A percentile compares a stretch with the other conserved stretches of the same genome.
phyloP scores from a whole-genome alignment of 2,329 filamentous ascomycete species.

The Hypoxylon sp. region DNA sequence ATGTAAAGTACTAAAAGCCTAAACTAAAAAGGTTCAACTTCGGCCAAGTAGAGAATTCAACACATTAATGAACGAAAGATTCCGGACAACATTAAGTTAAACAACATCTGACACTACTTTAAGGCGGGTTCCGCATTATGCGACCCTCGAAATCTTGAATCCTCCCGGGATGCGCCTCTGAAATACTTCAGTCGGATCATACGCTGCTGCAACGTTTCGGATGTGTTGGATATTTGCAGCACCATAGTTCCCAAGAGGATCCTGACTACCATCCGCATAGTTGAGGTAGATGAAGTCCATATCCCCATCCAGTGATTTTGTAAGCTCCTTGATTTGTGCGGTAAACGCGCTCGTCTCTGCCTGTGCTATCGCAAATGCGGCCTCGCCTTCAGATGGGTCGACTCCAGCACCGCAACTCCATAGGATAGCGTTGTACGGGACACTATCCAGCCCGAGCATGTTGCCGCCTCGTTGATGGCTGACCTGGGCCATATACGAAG shows the following conservation, averaged over 20 bases:
- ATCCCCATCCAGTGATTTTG: slow-evolving; percentile 43
- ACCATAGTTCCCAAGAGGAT: slow-evolving; percentile 53
- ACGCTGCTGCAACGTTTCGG: slow-evolving; percentile 48
- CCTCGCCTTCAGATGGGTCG: slow-evolving; percentile 26
- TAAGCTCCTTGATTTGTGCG: slow-evolving; percentile 41
- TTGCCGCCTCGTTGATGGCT: slow-evolving; percentile 47
- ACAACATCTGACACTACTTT: background rate
- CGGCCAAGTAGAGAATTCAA: background rate
- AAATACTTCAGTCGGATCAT: slow-evolving; percentile 52
- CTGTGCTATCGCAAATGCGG: slow-evolving; percentile 41
- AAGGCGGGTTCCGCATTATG: slow-evolving; percentile 4
- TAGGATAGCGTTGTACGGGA: slow-evolving; percentile 43
- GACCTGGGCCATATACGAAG: slow-evolving; percentile 43
- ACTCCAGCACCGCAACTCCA: slow-evolving; percentile 45
- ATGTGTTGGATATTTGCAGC: slow-evolving; percentile 48
- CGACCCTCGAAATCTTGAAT: slow-evolving; percentile 52
- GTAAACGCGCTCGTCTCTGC: slow-evolving; percentile 36
- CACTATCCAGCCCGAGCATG: slow-evolving; percentile 49
- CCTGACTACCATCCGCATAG: slow-evolving; percentile 52
- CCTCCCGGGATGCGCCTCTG: slow-evolving; percentile 54
- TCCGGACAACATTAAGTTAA: background rate
- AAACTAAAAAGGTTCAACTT: background rate
- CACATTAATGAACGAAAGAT: background rate
- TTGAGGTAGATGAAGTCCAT: slow-evolving; percentile 54
- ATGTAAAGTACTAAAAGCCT: background rate